Base-by-base conservation (phyloP, 345 rosid genomes). In the Citrus mangshanensis region DNA sequence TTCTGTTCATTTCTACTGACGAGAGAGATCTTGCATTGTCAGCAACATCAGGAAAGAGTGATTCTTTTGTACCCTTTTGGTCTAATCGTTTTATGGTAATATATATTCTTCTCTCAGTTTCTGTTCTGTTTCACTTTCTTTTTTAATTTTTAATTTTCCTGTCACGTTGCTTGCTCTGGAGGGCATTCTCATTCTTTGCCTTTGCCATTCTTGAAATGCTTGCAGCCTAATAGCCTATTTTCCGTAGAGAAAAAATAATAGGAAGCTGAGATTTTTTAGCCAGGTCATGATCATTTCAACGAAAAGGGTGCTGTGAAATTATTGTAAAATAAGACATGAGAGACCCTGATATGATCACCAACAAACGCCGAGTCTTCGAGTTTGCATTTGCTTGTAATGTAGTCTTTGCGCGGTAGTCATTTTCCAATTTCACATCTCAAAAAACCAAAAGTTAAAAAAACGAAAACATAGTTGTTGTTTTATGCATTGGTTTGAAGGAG, bases 151-250 rank as follows among this genome's bases (percentile, higher is more conserved):
- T 9, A 6, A 34, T 34, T 34, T 35, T 35, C 16, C 51, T 13
- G 51, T 58, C 34, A 72, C 82, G 76, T 92, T 89, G 93, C 95
- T 90, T 92, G 86, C 58, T 82, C 71, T 69, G 46, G 84, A 85
- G 89, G 91, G 85, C 78, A 89, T 92, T 91, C 89, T 79, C 79
- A 58, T 78, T 82, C 81, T 60, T 73, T 82, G 63, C 69, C 54
- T 25, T 59, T 71, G 28, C 10, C 25, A 56, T 22, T 70, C 64
- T 74, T 58, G 70, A 24, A 64, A 18, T 9, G 58, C 79, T 81
- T 73, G 70, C 81, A 80, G 75, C 79, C 81, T 80, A 77, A 67
- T 60, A 80, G 74, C 81, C 81, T 80, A 77, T 67, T 60, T n/a
- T 62, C 58, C 59, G 75, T 58, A 58, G 83, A 71, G 77, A 84